Evolutionary conservation across 2,329 filamentous ascomycete genomes (phyloP), one percentile per base, ranked within the genome.

Genomic region (Teratosphaeria epicoccoides): DNA sequence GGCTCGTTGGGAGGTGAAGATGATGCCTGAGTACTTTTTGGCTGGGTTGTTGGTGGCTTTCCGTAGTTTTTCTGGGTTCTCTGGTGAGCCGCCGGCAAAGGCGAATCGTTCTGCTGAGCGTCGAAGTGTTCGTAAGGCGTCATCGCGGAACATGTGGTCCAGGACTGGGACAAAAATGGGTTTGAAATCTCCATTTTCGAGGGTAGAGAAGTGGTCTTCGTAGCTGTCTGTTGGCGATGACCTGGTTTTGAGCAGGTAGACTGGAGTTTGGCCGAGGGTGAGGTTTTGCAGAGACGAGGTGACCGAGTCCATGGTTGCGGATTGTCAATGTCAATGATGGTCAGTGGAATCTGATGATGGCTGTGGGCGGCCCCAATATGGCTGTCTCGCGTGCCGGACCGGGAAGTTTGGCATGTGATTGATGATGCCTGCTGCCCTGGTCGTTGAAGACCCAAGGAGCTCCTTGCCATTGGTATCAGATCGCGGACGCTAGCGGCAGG

Each of bases 1-100:
- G 1, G 88, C 86, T 47, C 87, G 78, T 66, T 93, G 88, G 6
- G 85, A 90, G 1, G 87, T 93, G 64, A 93, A 91, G 47, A 93
- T 83, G 52, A 91, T 71, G n/a, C 85, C 87, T 4, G 86, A 85
- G 62, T 87, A 91, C 12, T 70, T 64, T 50, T 68, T 67, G 12
- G 61, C 63, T 6, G 61, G 63, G 50, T 66, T 64, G 54, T 64
- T 55, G 14, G 61, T 65, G 6, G 63, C 64, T 52, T 57, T 60
- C n/a, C 63, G 56, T 22, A 59, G 57, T 4, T 61, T 60, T 40
- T 58, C 62, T 49, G 56, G 54, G 24, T 62, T 61, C 25, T 58
- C 62, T 47, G 54, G 51, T 20, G 59, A 62, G 26, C 61, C 56
- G 2, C 59, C 59, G 3, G 62, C 63, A 54, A 76, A 71, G 24